phyloP scores from a whole-genome alignment of 805 yeast genomes.

The Candida odintsovae region DNA sequence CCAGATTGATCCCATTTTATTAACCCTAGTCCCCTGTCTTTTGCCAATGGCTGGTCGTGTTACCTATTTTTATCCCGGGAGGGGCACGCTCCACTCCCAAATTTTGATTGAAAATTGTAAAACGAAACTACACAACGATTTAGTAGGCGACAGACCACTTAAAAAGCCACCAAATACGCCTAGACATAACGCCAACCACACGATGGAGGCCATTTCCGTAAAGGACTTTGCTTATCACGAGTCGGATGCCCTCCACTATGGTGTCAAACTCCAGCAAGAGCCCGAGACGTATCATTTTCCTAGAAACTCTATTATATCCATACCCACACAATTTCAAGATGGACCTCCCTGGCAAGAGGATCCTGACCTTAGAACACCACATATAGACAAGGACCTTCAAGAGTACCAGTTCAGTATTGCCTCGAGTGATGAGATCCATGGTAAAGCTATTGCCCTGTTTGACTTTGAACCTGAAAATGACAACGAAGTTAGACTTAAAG shows the following conservation, averaged over 20 bases:
- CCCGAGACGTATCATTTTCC: slow-evolving; percentile 16
- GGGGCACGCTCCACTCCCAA: not conserved
- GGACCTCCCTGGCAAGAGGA: slow-evolving; percentile 33
- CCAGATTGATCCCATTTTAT: too few relatives aligned
- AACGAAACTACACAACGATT: not conserved
- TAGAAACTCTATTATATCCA: slow-evolving; percentile 11
- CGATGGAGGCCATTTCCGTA: slow-evolving; percentile 37
- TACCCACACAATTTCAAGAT: slow-evolving; percentile 22
- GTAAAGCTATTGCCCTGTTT: slow-evolving; percentile 78
- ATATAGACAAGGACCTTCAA: slow-evolving; percentile 9
- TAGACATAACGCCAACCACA: not conserved
- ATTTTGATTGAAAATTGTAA: not conserved
- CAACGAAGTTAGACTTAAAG: slow-evolving; percentile 73
- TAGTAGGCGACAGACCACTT: too few relatives aligned
- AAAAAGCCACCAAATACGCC: not conserved
- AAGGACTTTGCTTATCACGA: slow-evolving; percentile 80
- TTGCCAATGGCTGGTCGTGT: not conserved
- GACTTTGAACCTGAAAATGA: slow-evolving; percentile 92
- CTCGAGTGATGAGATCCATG: slow-evolving; percentile 42
- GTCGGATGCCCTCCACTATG: slow-evolving; percentile 66
- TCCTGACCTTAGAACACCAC: slow-evolving; percentile 24
- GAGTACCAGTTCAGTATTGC: slow-evolving; percentile 27
- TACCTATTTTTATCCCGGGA: not conserved
- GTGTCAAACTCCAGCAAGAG: slow-evolving; percentile 29
- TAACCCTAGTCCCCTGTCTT: too few relatives aligned